Base-by-base conservation (phyloP, 2,329 filamentous ascomycete genomes). In the Boeremia lycopersici region DNA sequence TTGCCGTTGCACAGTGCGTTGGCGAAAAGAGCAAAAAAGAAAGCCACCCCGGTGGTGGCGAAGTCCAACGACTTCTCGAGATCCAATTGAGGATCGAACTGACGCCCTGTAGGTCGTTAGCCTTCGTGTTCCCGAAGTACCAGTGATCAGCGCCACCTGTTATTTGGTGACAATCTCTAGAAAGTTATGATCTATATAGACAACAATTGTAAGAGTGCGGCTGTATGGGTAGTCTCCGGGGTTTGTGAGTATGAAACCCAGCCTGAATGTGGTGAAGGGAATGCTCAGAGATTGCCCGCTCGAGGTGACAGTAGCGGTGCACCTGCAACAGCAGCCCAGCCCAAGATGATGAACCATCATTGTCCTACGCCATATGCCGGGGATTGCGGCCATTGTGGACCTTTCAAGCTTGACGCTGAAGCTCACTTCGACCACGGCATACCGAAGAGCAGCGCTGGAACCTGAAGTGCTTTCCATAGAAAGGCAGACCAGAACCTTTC, bases 11-110 rank as follows among this genome's bases (percentile, higher is more conserved):
- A 23, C 13, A 5, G 26, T 33, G 45, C 1, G 34, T 8, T n/a
- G 15, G 11, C 26, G 39, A 51, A 45, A 45, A 39, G 9, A 31
- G 26, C 26, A 44, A 45, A 51, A 45, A 45, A 51, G 10, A 29
- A 15, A 13, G 6, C 6, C 13, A 19, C 23, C 34, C 34, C 4
- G 17, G n/a, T n/a, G 31, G 40, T 31, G 26, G 48, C 7, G 8
- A 30, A n/a, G 19, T 35, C 19, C 2, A 4, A 6, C 6, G 31
- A 34, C 19, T 15, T n/a, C 13, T 34, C 31, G 31, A 15, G 31
- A 34, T 34, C 31, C 31, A 9, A 5, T 3, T 4, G 13, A 9
- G 34, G 11, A 36, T 47, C 38, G 19, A 35, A 31, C 31, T 19
- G 4, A 23, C 19, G 19, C 19, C 19, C 19, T 23, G 19, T 5